These are phyloP conservation scores for Chaetomidium leptoderma DNA, from an alignment of 495 filamentous ascomycete species.

Conservation along the genomic window DNA sequence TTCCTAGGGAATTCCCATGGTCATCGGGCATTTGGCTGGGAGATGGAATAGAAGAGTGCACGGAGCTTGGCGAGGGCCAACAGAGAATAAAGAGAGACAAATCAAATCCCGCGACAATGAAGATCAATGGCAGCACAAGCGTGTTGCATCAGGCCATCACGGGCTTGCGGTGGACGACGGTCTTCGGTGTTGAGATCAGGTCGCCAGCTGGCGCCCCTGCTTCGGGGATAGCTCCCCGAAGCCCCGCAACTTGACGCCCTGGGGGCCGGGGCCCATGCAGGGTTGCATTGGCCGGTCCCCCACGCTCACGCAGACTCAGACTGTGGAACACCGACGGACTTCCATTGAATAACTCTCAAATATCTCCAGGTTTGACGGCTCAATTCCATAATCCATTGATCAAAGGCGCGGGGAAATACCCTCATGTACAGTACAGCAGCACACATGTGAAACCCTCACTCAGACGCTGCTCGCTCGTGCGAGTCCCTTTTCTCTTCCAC, in stretches of 20 bases:
- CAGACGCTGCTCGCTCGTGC: too few species aligned
- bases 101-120: neutral
- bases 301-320: neutral
- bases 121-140: neutral
- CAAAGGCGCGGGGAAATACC: too few species aligned
- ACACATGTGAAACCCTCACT: too few species aligned
- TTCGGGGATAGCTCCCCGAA: neutral
- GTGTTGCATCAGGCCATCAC: slow-evolving; percentile 8
- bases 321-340: too few species aligned
- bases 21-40: neutral
- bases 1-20: slow-evolving; percentile 7
- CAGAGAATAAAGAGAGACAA: neutral
- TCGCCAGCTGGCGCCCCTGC: slow-evolving; percentile 1
- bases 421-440: too few species aligned
- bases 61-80: neutral
- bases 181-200: slow-evolving; percentile 1
- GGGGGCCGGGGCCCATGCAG: neutral
- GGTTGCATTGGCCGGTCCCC: slow-evolving; percentile 2
- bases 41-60: neutral
- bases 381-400: too few species aligned
- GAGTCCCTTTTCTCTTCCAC: too few species aligned
- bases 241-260: slow-evolving; percentile 8
- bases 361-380: too few species aligned
- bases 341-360: too few species aligned
- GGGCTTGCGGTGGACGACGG: neutral